phyloP scores from a whole-genome alignment of 2,329 filamentous ascomycete species.

The Stachybotrys elegans region DNA sequence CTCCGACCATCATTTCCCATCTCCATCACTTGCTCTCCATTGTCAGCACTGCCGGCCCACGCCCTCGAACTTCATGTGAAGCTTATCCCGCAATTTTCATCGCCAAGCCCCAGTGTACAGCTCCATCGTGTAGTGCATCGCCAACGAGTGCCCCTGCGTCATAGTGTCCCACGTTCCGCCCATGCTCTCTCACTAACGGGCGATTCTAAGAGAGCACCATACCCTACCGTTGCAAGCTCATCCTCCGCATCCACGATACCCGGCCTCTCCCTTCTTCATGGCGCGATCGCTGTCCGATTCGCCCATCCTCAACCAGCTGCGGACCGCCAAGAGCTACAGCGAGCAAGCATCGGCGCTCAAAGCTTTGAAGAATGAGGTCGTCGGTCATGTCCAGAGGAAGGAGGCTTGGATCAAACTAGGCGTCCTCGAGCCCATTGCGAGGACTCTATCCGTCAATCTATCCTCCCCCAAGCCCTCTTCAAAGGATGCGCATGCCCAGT shows the following conservation, averaged over 20 bases:
- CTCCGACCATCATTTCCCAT: too few species aligned
- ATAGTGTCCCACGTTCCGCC: too few species aligned
- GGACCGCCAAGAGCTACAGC: slow-evolving; percentile 42
- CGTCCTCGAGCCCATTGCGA: slow-evolving; percentile 54
- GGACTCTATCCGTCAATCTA: slow-evolving; percentile 34
- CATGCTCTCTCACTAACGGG: too few species aligned
- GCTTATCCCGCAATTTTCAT: too few species aligned
- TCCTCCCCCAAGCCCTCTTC: slow-evolving; percentile 29
- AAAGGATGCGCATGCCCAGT: slow-evolving; percentile 30
- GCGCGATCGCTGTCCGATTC: slow-evolving; percentile 42
- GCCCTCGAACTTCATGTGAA: too few species aligned
- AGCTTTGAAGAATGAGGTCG: slow-evolving; percentile 79
- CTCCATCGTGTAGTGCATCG: too few species aligned
- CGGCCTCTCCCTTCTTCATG: slow-evolving; percentile 36
- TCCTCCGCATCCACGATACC: not conserved
- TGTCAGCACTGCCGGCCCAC: too few species aligned
- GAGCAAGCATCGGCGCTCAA: slow-evolving; percentile 60
- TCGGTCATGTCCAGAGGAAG: slow-evolving; percentile 85
- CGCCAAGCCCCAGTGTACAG: too few species aligned
- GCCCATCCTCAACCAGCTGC: slow-evolving; percentile 52
- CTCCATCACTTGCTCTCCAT: too few species aligned
- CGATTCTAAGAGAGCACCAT: too few species aligned
- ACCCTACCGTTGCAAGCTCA: too few species aligned
- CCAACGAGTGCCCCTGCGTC: too few species aligned
- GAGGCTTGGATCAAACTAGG: slow-evolving; percentile 70